phyloP scores from a whole-genome alignment of 495 filamentous ascomycete genomes.

The Neurospora sp. region DNA sequence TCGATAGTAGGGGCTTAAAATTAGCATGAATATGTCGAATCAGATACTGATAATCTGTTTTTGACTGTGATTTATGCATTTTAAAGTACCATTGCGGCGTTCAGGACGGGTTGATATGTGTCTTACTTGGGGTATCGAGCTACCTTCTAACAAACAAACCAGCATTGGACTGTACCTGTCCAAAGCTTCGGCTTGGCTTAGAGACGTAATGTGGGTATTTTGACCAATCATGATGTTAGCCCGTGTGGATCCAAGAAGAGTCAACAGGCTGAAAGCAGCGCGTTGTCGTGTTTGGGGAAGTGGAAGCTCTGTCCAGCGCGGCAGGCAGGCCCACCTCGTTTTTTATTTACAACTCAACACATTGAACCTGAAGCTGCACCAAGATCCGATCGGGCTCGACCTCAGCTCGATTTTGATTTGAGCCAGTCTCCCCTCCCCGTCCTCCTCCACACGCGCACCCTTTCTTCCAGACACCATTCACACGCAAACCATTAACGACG shows the following conservation, averaged over 20 bases:
- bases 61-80: too few species aligned
- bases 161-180: neutral
- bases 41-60: too few species aligned
- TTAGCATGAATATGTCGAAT: too few species aligned
- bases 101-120: too few species aligned
- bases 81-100: too few species aligned
- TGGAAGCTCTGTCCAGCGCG: neutral
- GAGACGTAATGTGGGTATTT: neutral
- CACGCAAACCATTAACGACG: neutral
- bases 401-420: neutral
- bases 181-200: neutral
- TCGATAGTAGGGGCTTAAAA: too few species aligned
- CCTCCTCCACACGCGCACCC: neutral
- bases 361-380: neutral
- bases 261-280: neutral
- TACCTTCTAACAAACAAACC: too few species aligned
- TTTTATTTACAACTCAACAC: constrained; percentile 1
- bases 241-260: neutral
- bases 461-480: neutral
- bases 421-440: neutral
- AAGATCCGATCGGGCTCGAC: neutral
- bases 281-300: neutral
- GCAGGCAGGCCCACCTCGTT: neutral
- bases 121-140: too few species aligned
- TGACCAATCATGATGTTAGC: neutral